phyloP scores from a whole-genome alignment of 2,329 filamentous ascomycete species.

The Alternaria sp. region DNA sequence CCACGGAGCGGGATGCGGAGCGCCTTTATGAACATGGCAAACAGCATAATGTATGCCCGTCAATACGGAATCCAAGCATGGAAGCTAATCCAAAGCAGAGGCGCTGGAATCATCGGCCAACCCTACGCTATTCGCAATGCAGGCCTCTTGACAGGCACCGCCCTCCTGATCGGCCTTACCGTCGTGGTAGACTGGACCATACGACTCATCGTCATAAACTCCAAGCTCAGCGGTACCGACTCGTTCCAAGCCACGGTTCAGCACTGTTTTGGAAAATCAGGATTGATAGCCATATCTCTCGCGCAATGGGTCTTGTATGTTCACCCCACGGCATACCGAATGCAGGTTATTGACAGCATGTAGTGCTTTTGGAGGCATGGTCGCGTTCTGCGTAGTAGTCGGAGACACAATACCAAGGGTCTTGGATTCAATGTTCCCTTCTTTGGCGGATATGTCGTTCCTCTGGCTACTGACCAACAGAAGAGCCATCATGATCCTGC shows the following conservation, averaged over 20 bases:
- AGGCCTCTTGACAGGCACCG: constrained; percentile 80
- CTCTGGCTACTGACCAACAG: constrained; percentile 84
- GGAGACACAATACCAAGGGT: constrained; percentile 97
- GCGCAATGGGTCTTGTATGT: constrained; percentile 91
- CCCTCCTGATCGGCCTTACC: constrained; percentile 82
- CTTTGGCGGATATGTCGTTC: constrained; percentile 74
- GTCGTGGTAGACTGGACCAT: constrained; percentile 97
- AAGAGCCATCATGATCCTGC: constrained; percentile 85
- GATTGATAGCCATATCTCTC: constrained; percentile 86
- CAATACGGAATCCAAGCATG: rapidly evolving
- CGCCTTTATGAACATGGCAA: constrained; percentile 99
- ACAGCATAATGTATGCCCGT: constrained; percentile 79
- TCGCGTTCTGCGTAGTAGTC: constrained; percentile 97
- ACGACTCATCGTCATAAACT: constrained; percentile 94
- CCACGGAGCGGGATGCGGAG: constrained; percentile 86
- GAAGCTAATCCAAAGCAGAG: constrained; percentile 49
- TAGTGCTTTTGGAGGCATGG: constrained; percentile 94
- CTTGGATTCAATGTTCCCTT: constrained; percentile 81
- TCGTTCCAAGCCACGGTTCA: constrained; percentile 97
- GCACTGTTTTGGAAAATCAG: constrained; percentile 89
- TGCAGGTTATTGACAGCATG: constrained; percentile 29
- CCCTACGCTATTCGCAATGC: constrained; percentile 97
- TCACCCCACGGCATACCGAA: neutral
- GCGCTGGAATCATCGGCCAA: constrained; percentile 77
- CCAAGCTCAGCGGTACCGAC: constrained; percentile 91